Percentiles rank a stretch among this genome's conserved stretches.
These are phyloP conservation scores for Diaporthe sp. DNA, from an alignment of 2,329 filamentous ascomycete species.

Conservation along the genomic window DNA sequence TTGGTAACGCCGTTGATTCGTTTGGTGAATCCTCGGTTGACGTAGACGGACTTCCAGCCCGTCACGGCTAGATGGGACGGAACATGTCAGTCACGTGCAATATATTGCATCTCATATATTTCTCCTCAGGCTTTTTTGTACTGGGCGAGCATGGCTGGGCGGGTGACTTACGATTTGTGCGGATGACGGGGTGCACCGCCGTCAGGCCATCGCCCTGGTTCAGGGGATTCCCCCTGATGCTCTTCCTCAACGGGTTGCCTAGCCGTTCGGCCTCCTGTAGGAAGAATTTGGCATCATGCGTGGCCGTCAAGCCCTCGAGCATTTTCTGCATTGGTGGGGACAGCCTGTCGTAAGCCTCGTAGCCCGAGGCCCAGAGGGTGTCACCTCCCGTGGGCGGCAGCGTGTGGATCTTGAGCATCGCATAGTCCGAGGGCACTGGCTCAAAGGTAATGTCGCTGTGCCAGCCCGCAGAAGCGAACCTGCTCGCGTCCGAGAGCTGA, in stretches of 20 bases:
- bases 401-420: slow-evolving; percentile 61
- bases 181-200: slow-evolving; percentile 67
- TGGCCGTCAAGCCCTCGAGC: slow-evolving; percentile 64
- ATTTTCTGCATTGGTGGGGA: slow-evolving; percentile 62
- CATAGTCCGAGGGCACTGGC: slow-evolving; percentile 60
- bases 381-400: slow-evolving; percentile 61
- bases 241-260: slow-evolving; percentile 53
- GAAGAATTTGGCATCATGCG: slow-evolving; percentile 64
- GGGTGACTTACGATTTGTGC: slow-evolving; percentile 65
- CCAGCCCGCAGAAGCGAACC: slow-evolving; percentile 55
- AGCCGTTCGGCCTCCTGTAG: slow-evolving; percentile 62
- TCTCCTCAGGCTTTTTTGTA: too few relatives aligned
- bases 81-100: slow-evolving; percentile 12
- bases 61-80: slow-evolving; percentile 58
- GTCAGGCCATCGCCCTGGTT: slow-evolving; percentile 68
- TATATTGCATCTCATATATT: too few relatives aligned
- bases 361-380: slow-evolving; percentile 64
- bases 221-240: slow-evolving; percentile 66
- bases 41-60: slow-evolving; percentile 69
- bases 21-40: slow-evolving; percentile 66
- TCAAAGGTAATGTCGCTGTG: slow-evolving; percentile 59
- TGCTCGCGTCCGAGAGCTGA: slow-evolving; percentile 63
- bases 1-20: slow-evolving; percentile 68
- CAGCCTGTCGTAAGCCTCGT: slow-evolving; percentile 69
- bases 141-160: background rate